A percentile compares a stretch with the other conserved stretches of the same genome.
These are phyloP conservation scores for Penicillium canescens DNA, from an alignment of 495 filamentous ascomycete species.

Conservation along the genomic window DNA sequence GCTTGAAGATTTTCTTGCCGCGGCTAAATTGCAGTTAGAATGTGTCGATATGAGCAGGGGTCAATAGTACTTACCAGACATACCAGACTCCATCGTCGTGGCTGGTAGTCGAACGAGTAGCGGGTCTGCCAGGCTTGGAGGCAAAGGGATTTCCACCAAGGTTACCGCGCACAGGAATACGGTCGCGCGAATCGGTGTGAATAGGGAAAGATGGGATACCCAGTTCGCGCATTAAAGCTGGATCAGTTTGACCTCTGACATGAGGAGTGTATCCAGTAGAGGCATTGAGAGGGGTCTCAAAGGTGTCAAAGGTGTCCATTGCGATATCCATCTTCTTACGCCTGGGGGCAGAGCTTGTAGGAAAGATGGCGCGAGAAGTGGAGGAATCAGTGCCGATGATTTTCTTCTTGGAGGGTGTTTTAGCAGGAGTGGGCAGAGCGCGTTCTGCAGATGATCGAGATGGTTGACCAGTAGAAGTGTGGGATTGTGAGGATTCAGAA, in stretches of 20 bases:
- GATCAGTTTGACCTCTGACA: conserved; percentile 55
- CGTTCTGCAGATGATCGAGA: conserved; percentile 30
- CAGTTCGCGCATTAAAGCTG: conserved; percentile 10
- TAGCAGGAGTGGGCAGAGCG: conserved; percentile 84
- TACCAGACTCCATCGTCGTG: conserved; percentile 80
- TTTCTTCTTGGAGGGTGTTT: conserved; percentile 73
- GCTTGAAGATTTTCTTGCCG: conserved; percentile 80
- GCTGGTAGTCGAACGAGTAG: conserved; percentile 17
- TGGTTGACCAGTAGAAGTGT: conserved; percentile 13
- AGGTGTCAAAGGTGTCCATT: conserved; percentile 53
- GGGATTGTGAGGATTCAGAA: conserved; percentile 4
- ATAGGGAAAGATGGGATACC: conserved; percentile 63
- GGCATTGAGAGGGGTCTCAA: neutral
- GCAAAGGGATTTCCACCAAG: conserved; percentile 70
- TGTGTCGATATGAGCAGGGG: neutral
- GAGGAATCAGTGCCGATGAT: conserved; percentile 57
- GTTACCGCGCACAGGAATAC: conserved; percentile 69
- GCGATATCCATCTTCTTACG: conserved; percentile 41
- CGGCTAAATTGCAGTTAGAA: conserved; percentile 59
- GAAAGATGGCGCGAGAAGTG: conserved; percentile 77
- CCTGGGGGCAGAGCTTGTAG: conserved; percentile 48
- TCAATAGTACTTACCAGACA: conserved; percentile 70
- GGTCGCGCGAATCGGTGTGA: conserved; percentile 87
- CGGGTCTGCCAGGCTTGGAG: conserved; percentile 26
- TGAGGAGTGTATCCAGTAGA: neutral